Conservation (phyloP, 1,284 basidiomycete genomes). For the Lignosus rhinocerotis region DNA sequence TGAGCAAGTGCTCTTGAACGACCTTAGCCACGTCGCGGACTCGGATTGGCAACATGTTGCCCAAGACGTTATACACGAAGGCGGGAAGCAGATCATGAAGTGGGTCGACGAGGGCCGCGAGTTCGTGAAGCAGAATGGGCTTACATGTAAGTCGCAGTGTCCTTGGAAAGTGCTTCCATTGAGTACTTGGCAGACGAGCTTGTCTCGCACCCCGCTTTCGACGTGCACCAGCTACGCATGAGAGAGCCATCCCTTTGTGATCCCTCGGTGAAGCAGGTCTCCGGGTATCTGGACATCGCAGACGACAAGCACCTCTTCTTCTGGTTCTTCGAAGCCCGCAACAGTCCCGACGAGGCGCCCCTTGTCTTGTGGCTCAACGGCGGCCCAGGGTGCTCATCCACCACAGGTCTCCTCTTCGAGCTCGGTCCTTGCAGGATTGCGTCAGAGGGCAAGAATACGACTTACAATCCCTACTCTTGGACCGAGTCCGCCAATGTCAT, state of each 20-base stretch:
- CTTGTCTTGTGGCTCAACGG: slow-evolving; percentile 65
- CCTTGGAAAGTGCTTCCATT: not conserved
- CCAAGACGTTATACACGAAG: slow-evolving; percentile 13
- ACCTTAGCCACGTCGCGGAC: slow-evolving; percentile 8
- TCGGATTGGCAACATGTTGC: slow-evolving; percentile 17
- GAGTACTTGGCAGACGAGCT: slow-evolving; percentile 21
- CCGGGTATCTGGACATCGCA: slow-evolving; percentile 62
- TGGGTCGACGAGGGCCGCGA: slow-evolving; percentile 20
- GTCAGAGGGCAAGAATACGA: slow-evolving; percentile 68
- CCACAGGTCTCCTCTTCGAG: slow-evolving; percentile 81
- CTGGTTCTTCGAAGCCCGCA: slow-evolving; percentile 43
- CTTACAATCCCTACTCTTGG: slow-evolving; percentile 57
- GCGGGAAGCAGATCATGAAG: slow-evolving; percentile 15
- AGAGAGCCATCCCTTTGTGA: slow-evolving; percentile 51
- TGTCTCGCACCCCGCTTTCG: slow-evolving; percentile 27
- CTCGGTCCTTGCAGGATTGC: slow-evolving; percentile 82
- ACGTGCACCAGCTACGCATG: slow-evolving; percentile 42
- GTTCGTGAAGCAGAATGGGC: slow-evolving; percentile 19
- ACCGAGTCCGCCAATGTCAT: slow-evolving; percentile 42
- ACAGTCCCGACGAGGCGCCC: slow-evolving; percentile 51
- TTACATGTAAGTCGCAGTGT: slow-evolving; percentile 15
- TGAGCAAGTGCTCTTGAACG: slow-evolving; percentile 21
- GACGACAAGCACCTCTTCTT: slow-evolving; percentile 56
- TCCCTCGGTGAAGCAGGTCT: slow-evolving; percentile 51
- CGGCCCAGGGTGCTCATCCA: slow-evolving; percentile 79